phyloP scores from a whole-genome alignment of 495 filamentous ascomycete genomes.

The Corynascus novoguineensis region DNA sequence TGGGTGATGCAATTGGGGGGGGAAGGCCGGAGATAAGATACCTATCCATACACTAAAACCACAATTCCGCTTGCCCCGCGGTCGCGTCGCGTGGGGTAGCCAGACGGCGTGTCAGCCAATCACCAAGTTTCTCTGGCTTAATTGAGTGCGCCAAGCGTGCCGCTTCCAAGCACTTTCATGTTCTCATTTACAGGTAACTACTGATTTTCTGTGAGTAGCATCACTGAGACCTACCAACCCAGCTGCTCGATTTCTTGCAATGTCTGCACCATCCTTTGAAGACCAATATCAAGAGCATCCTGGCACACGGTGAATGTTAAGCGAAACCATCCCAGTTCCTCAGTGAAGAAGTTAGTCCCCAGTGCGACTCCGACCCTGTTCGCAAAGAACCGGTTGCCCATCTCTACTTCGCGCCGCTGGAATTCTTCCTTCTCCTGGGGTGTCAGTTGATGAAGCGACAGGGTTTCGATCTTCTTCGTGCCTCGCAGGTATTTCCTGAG shows the following conservation, averaged over 20 bases:
- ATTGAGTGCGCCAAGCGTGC: neutral
- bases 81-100: slow-evolving; percentile 12
- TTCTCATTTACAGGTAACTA: too few species aligned
- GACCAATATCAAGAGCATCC: slow-evolving; percentile 33
- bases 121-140: neutral
- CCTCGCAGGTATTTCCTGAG: slow-evolving; percentile 7
- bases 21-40: slow-evolving; percentile 19
- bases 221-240: neutral
- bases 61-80: slow-evolving; percentile 20
- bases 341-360: slow-evolving; percentile 40
- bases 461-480: neutral
- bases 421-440: slow-evolving; percentile 1
- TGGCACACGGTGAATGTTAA: slow-evolving; percentile 43
- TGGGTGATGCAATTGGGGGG: neutral
- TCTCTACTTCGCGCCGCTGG: slow-evolving; percentile 10
- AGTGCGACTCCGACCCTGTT: slow-evolving; percentile 43
- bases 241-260: slow-evolving; percentile 7
- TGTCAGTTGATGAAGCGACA: neutral
- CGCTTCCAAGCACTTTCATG: too few species aligned
- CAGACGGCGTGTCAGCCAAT: neutral
- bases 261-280: slow-evolving; percentile 20
- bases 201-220: too few species aligned
- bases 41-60: slow-evolving; percentile 5
- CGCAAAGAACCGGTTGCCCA: slow-evolving; percentile 34
- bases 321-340: slow-evolving; percentile 49